Evolutionary conservation across 2,329 filamentous ascomycete genomes (phyloP).

Genomic region (Eutypella sp.): DNA sequence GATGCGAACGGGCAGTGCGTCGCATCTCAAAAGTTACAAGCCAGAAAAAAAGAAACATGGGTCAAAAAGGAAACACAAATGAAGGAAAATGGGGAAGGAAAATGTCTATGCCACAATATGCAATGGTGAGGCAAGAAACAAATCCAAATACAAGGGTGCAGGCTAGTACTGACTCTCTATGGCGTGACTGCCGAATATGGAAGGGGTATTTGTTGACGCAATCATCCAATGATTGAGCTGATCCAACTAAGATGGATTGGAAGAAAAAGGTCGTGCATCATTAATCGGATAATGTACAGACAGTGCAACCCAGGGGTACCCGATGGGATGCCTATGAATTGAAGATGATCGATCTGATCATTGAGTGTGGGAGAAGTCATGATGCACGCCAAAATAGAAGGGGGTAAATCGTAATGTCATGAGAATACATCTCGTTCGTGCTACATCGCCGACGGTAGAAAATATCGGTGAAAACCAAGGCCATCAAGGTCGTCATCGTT

Average conservation of each 20-base stretch:
- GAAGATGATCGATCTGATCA: constrained; percentile 14
- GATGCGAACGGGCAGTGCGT: too few relatives aligned
- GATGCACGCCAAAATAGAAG: too few relatives aligned
- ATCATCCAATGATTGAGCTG: neutral
- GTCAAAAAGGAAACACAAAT: neutral
- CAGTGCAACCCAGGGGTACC: constrained; percentile 18
- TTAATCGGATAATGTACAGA: constrained; percentile 29
- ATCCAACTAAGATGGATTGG: neutral
- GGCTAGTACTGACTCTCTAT: neutral
- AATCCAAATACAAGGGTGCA: neutral
- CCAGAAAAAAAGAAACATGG: neutral
- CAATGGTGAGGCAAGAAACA: too few relatives aligned
- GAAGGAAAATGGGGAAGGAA: neutral
- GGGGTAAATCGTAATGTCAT: constrained; percentile 26
- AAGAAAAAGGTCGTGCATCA: constrained; percentile 13
- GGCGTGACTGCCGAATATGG: neutral
- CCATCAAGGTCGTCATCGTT: constrained; percentile 18
- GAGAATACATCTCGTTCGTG: constrained; percentile 27
- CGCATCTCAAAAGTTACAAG: too few relatives aligned
- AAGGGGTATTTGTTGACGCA: neutral
- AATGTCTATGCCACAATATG: neutral
- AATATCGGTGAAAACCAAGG: constrained; percentile 11
- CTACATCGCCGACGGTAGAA: constrained; percentile 20
- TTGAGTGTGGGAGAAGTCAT: constrained; percentile 5
- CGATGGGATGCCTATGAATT: neutral